Base-by-base conservation (phyloP, 202 grass and related monocot species). In the Panicum virgatum region DNA sequence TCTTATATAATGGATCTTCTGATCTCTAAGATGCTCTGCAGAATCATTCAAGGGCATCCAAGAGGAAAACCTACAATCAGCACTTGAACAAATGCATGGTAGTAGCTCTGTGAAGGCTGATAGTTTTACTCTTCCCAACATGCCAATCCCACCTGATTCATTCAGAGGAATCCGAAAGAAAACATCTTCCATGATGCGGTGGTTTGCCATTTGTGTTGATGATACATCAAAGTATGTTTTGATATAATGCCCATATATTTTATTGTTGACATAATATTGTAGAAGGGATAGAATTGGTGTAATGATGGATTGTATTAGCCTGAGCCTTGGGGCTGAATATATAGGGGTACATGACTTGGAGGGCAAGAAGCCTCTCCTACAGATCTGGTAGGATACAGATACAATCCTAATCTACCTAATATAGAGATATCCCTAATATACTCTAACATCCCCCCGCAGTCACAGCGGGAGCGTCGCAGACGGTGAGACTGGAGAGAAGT, bases 121-220 rank as follows among this genome's bases (percentile, higher is more conserved):
- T 36, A 90, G 63, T 45, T 90, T 95, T 84, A 63, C 89, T 87
- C 76, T 98, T 79, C 92, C 90, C 66, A 87, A 88, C 82, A 75
- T 95, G 79, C 92, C 96, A 18, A 4, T 83, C 73, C 73, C 83
- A 60, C 90, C 92, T 39, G 80, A 90, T 91, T 84, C 92, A 51
- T 91, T 95, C 85, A 88, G 90, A 88, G 96, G 96, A 72, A 95
- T 95, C 77, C 85, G 83, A 76, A 95, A 90, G 80, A 98, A 75
- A 88, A 73, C 77, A 81, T 98, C 90, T 81, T 95, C 79, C 37
- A 70, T 93, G 69, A 87, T 64, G 85, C 89, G 90, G 22, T 98
- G 96, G 92, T 39, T 98, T 83, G 85, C 84, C 72, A 98, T 98
- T 73, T 98, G 90, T 83, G 79, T 75, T 76, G 90, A 96, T 80